Percentiles rank a stretch among this genome's conserved stretches.
These are phyloP conservation scores for Atkinsonella texensis DNA, from an alignment of 2,329 filamentous ascomycete species.

Conservation along the genomic window DNA sequence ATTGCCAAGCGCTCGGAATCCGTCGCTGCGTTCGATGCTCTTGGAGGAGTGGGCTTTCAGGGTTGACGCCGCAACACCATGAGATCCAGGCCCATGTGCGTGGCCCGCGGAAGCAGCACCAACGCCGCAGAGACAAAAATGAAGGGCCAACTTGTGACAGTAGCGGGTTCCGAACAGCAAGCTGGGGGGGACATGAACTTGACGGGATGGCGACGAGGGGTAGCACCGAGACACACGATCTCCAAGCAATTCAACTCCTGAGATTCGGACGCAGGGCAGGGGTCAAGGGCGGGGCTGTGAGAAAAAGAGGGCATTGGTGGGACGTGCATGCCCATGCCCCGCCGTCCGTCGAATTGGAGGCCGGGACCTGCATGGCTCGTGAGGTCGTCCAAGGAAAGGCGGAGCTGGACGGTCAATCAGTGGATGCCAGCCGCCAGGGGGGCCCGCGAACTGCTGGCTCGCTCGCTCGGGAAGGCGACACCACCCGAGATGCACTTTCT, in stretches of 20 bases:
- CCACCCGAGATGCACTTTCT: too few relatives aligned
- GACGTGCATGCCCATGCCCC: neutral
- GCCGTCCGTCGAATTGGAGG: neutral
- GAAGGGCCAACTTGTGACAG: conserved; percentile 4
- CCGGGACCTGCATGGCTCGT: neutral
- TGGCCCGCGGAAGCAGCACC: conserved; percentile 1
- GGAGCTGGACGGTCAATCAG: neutral
- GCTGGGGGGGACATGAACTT: neutral
- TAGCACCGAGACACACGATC: conserved; percentile 29
- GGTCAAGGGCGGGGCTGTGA: conserved; percentile 4
- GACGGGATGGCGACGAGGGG: conserved; percentile 5
- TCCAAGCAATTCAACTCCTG: conserved; percentile 12
- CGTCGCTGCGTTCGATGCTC: conserved; percentile 11
- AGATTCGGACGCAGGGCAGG: conserved; percentile 1
- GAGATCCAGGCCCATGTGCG: conserved; percentile 1
- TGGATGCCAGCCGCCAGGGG: neutral
- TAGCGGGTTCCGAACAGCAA: neutral
- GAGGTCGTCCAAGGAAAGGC: neutral
- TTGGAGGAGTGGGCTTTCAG: neutral
- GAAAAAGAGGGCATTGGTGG: neutral
- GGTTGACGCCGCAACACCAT: neutral
- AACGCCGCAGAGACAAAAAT: conserved; percentile 3
- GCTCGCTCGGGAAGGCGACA: conserved; percentile 3
- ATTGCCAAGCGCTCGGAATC: neutral
- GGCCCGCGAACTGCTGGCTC: neutral